Base-by-base conservation (phyloP, 805 yeast species). In the Starmerella asiatica region DNA sequence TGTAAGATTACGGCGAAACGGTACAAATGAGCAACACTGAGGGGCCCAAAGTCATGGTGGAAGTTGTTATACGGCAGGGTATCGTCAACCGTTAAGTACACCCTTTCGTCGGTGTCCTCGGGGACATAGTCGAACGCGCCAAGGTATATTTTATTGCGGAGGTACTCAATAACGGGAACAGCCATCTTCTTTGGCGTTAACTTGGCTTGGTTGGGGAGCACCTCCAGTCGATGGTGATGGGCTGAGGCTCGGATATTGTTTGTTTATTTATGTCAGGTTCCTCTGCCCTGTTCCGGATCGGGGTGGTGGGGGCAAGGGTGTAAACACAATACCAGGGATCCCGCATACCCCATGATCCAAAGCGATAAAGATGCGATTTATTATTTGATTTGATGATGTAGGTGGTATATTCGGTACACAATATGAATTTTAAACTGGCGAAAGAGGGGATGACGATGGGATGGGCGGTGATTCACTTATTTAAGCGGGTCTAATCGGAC, bases 11-110 rank as follows among this genome's bases (percentile, higher is more conserved):
- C 96, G 0, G 98, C 98, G 64, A 91, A 91, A 37, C 98, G 69
- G 62, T 91, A 91, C 37, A 91, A 63, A 57, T 80, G 93, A 1
- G 96, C 96, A 37, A 88, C 75, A 57, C 88, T 93, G 50, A 91
- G 65, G 0, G 98, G 98, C 34, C 98, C 98, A 61, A 91, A 91
- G 59, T 91, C 98, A 48, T 86, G 69, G 58, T 88, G 94, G 64
- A 91, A 91, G n/a, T 93, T 70, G 56, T 91, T 91, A 59, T 91
- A 91, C 4, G 91, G 93, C 34, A 91, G 69, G 1, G 88, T 75
- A 48, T 86, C 93, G 53, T 91, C 97, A 3, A 91, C 82, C 0
- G 97, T 84, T 63, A 91, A 86, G 59, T 78, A 80, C 2, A 82
- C 93, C 32, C 76, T 62, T 27, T 77, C 78, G 20, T 69, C 71